These are phyloP conservation scores for Naganishia sp. DNA, from an alignment of 1,284 basidiomycete species.

Conservation along the genomic window DNA sequence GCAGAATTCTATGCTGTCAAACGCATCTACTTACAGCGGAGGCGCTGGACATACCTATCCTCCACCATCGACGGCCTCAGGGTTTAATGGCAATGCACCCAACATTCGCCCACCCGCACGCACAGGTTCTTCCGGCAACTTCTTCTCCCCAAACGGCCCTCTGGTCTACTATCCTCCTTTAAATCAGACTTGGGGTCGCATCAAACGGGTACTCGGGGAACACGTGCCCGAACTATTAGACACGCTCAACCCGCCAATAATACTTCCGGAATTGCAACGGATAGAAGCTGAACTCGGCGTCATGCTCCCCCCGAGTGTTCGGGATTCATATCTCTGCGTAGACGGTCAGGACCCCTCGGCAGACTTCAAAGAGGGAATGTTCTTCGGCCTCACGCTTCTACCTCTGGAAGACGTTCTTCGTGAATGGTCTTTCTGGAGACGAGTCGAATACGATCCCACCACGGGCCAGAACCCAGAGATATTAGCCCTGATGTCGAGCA, in stretches of 20 bases:
- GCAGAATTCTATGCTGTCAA: conserved; percentile 16
- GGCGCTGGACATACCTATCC: conserved; percentile 19
- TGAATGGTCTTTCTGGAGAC: conserved; percentile 92
- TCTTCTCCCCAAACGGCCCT: conserved; percentile 31
- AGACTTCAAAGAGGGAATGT: conserved; percentile 81
- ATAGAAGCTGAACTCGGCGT: conserved; percentile 81
- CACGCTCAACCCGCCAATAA: conserved; percentile 82
- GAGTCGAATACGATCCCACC: conserved; percentile 78
- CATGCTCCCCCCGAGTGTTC: conserved; percentile 71
- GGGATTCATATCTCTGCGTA: conserved; percentile 77
- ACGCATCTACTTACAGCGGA: conserved; percentile 20
- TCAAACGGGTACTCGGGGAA: conserved; percentile 70
- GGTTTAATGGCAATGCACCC: conserved; percentile 6
- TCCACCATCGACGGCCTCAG: conserved; percentile 11
- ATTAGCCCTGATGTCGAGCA: conserved; percentile 77
- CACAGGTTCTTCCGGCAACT: conserved; percentile 20
- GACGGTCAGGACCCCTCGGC: conserved; percentile 89
- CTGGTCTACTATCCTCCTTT: conserved; percentile 67
- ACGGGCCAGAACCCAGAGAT: conserved; percentile 69
- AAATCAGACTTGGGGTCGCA: conserved; percentile 72
- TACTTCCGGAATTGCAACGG: conserved; percentile 69
- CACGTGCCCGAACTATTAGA: conserved; percentile 89
- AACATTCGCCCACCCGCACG: conserved; percentile 18
- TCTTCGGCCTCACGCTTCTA: conserved; percentile 79
- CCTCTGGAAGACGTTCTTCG: conserved; percentile 86